A percentile compares a stretch with the other conserved stretches of the same genome.
Evolutionary conservation across 2,329 filamentous ascomycete species (phyloP).

Genomic region (Calonectria henricotiae): DNA sequence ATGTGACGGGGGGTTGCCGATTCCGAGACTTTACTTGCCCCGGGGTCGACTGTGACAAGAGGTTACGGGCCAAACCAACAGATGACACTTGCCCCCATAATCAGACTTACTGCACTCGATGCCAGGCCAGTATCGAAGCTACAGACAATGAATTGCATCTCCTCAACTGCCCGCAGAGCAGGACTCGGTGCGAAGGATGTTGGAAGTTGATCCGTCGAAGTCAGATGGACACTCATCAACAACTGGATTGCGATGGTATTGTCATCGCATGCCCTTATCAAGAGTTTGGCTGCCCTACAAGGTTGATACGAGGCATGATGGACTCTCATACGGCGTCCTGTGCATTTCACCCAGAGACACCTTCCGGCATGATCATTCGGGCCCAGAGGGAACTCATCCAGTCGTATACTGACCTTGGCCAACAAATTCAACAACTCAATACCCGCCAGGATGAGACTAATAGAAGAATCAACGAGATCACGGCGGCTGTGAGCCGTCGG

Average conservation of each 20-base stretch:
- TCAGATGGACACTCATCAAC: slow-evolving; percentile 65
- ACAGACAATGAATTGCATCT: slow-evolving; percentile 60
- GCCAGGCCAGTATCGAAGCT: slow-evolving; percentile 66
- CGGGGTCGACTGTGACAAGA: slow-evolving; percentile 67
- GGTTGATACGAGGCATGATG: slow-evolving; percentile 58
- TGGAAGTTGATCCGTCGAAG: slow-evolving; percentile 63
- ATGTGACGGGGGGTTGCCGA: slow-evolving; percentile 72
- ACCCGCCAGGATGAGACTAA: slow-evolving; percentile 56
- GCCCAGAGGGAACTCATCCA: slow-evolving; percentile 67
- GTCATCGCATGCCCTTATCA: slow-evolving; percentile 66
- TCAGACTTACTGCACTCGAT: slow-evolving; percentile 69
- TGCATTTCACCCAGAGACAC: slow-evolving; percentile 66
- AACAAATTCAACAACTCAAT: slow-evolving; percentile 58
- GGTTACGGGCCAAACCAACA: slow-evolving; percentile 67
- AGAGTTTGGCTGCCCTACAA: slow-evolving; percentile 58
- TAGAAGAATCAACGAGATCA: slow-evolving; percentile 59
- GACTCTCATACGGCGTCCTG: slow-evolving; percentile 66
- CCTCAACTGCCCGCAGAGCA: slow-evolving; percentile 64
- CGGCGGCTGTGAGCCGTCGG: slow-evolving; percentile 61
- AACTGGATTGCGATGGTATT: slow-evolving; percentile 67
- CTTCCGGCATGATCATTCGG: slow-evolving; percentile 69
- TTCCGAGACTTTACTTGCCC: slow-evolving; percentile 73
- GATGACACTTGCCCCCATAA: slow-evolving; percentile 72
- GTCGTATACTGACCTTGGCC: slow-evolving; percentile 57
- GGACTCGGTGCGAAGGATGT: slow-evolving; percentile 68